These are phyloP conservation scores for Linnemannia zychae DNA, from an alignment of 192 early-diverging fungal species.

Conservation along the genomic window DNA sequence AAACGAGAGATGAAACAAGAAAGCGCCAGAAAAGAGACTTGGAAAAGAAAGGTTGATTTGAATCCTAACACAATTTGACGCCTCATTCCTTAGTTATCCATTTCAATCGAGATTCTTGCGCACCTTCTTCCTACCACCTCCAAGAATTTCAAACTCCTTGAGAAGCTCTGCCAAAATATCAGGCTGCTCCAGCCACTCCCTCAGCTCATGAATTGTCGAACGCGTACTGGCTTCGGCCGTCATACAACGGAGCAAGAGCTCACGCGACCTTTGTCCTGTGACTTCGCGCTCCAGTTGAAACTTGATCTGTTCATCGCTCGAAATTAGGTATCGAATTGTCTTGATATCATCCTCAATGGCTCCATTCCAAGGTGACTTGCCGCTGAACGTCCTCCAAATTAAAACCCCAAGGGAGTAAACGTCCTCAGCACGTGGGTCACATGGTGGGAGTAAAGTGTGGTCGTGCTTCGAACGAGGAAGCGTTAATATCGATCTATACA, in stretches of 20 bases:
- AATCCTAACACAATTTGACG: neutral
- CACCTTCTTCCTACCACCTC: slow-evolving; percentile 35
- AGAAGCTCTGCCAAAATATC: slow-evolving; percentile 20
- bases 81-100: neutral
- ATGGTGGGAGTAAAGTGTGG: slow-evolving; percentile 55
- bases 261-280: slow-evolving; percentile 52
- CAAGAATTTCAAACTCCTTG: slow-evolving; percentile 31
- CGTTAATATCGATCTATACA: slow-evolving; percentile 65
- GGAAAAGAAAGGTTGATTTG: neutral
- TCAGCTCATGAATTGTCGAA: slow-evolving; percentile 53
- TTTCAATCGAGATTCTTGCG: slow-evolving; percentile 27
- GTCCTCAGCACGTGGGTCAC: slow-evolving; percentile 65
- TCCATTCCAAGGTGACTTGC: slow-evolving; percentile 65
- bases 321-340: slow-evolving; percentile 57
- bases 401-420: slow-evolving; percentile 67
- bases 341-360: slow-evolving; percentile 66
- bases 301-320: slow-evolving; percentile 59
- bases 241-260: slow-evolving; percentile 62
- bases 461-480: slow-evolving; percentile 65
- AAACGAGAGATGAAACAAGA: too few relatives aligned
- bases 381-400: slow-evolving; percentile 66
- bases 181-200: slow-evolving; percentile 21
- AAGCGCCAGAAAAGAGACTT: neutral
- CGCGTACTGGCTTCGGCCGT: slow-evolving; percentile 56
- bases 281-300: slow-evolving; percentile 60